A percentile compares a stretch with the other conserved stretches of the same genome.
These are phyloP conservation scores for Metschnikowia gruessii DNA, from an alignment of 805 yeast species.

Conservation along the genomic window DNA sequence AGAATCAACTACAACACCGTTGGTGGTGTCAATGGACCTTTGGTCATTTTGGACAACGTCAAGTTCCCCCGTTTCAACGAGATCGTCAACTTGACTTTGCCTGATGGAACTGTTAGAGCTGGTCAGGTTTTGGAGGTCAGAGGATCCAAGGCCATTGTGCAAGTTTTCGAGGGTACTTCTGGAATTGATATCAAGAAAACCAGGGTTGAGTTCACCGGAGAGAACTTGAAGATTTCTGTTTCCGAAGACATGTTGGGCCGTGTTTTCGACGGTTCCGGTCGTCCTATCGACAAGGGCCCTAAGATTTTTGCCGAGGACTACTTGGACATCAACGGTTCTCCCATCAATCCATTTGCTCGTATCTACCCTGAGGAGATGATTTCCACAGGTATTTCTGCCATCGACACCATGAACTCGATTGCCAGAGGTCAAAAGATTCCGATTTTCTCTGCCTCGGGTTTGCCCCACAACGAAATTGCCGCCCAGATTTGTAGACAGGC, in stretches of 20 bases:
- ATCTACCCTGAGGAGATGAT: slow-evolving; percentile 99
- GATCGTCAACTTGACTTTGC: slow-evolving; percentile 93
- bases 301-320: slow-evolving; percentile 98
- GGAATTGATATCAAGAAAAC: slow-evolving; percentile 99
- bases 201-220: slow-evolving; percentile 94
- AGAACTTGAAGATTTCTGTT: slow-evolving; percentile 88
- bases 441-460: slow-evolving; percentile 97
- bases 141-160: slow-evolving; percentile 96
- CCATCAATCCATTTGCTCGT: slow-evolving; percentile 97
- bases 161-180: slow-evolving; percentile 98
- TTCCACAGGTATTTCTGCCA: slow-evolving; percentile 97
- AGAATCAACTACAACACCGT: slow-evolving; percentile 93
- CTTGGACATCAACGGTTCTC: slow-evolving; percentile 97
- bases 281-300: slow-evolving; percentile 98
- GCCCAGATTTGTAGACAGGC: slow-evolving; percentile 99
- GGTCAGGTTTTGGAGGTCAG: slow-evolving; percentile 98
- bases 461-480: slow-evolving; percentile 99
- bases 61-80: slow-evolving; percentile 77
- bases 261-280: slow-evolving; percentile 98
- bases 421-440: slow-evolving; percentile 99
- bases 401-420: slow-evolving; percentile 98
- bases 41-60: slow-evolving; percentile 63
- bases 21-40: slow-evolving; percentile 97
- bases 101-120: slow-evolving; percentile 91
- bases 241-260: slow-evolving; percentile 97